phyloP scores from a whole-genome alignment of 1,139 yeast genomes.

The Pneumocystis murina region DNA sequence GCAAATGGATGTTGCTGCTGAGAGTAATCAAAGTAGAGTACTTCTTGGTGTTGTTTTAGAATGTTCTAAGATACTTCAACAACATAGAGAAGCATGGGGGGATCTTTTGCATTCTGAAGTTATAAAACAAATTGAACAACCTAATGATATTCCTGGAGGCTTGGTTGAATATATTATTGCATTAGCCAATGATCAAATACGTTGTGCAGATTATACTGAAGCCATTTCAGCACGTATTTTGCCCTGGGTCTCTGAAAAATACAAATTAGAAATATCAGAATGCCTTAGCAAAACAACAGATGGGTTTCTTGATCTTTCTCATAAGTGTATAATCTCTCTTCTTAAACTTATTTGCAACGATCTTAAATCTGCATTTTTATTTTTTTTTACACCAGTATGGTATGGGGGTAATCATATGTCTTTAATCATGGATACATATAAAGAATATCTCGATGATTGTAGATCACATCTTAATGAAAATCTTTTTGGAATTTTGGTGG shows the following conservation, averaged over 20 bases:
- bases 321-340: slow-evolving; percentile 48
- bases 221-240: slow-evolving; percentile 53
- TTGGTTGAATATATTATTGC: slow-evolving; percentile 71
- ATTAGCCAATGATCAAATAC: slow-evolving; percentile 74
- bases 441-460: slow-evolving; percentile 27
- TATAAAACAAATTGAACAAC: slow-evolving; percentile 21
- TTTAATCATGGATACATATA: slow-evolving; percentile 24
- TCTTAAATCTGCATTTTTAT: slow-evolving; percentile 34
- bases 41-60: slow-evolving; percentile 69
- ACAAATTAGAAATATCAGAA: slow-evolving; percentile 40
- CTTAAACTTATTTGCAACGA: slow-evolving; percentile 61
- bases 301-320: slow-evolving; percentile 66
- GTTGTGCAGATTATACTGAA: slow-evolving; percentile 67
- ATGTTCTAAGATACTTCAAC: slow-evolving; percentile 47
- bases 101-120: slow-evolving; percentile 47
- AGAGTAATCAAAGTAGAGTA: slow-evolving; percentile 69
- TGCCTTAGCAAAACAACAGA: slow-evolving; percentile 51
- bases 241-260: slow-evolving; percentile 50
- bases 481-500: slow-evolving; percentile 38
- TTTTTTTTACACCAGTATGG: slow-evolving; percentile 38
- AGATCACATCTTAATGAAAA: slow-evolving; percentile 42
- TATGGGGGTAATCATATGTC: slow-evolving; percentile 18
- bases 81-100: slow-evolving; percentile 33
- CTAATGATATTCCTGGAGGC: slow-evolving; percentile 56
- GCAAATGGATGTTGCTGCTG: slow-evolving; percentile 86